Evolutionary conservation across 1,284 basidiomycete species (phyloP), one percentile per base, ranked within the genome.

Genomic region (Leucoagaricus sp.): DNA sequence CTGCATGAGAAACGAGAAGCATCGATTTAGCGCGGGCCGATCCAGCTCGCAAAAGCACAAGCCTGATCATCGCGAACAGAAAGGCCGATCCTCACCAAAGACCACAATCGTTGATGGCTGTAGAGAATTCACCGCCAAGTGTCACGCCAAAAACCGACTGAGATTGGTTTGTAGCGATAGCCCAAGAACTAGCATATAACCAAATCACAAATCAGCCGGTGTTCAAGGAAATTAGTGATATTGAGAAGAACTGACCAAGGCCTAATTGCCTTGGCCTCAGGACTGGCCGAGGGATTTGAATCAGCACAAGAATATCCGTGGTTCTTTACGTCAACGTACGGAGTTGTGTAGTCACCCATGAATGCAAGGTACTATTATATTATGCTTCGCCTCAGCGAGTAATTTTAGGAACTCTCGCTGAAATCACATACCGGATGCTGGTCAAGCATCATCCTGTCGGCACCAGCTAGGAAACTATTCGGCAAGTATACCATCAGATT

Each of bases 361-460:
- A 76, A 78, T 5, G 77, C 76, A 52, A 78, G 61, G 60, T 77
- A 78, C 75, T 79, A n/a, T n/a, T n/a, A n/a, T n/a, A n/a, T n/a
- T n/a, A 53, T 63, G 62, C 72, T 56, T 57, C 38, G 48, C 48
- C 57, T 60, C 53, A 57, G 50, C n/a, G 12, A 44, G 52, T 25
- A 25, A 34, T 15, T 21, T 49, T 48, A 31, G 31, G 26, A 15
- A 25, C 13, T 31, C 9, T 29, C 17, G 34, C 17, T 28, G 40
- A 53, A 45, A 25, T 36, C 31, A 67, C 75, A 55, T 63, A 75
- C 75, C 29, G 83, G 84, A 70, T 91, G 88, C 58, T 82, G 80
- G 73, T 94, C 92, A 42, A 94, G 71, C 21, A 80, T 79, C 44
- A 91, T 67, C 53, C 91, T 83, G 72, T 94, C 91, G 17, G 86